Base-by-base conservation (phyloP, 164 flowering plant genomes). In the Houttuynia cordata region DNA sequence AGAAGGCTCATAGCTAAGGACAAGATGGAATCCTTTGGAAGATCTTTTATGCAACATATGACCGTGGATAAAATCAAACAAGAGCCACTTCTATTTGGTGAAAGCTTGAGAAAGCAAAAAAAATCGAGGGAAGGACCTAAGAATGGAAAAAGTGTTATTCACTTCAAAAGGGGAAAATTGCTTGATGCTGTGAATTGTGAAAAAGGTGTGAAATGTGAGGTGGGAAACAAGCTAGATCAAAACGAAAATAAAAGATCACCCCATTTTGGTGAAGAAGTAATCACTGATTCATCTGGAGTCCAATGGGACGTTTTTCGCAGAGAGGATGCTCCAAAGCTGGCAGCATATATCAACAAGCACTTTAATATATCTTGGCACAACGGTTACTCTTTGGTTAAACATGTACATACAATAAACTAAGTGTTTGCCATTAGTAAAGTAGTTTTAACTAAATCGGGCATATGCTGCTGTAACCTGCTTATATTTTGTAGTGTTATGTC, bases 241-340 rank as follows among this genome's bases (percentile, higher is more conserved):
- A 69, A 57, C 14, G 62, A 70, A 47, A 65, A 60, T 17, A 22
- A 66, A 51, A 69, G 65, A 61, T 39, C 64, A 20, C 50, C n/a
- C 53, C 13, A 34, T 64, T 22, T 61, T 34, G 60, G 53, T 40
- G 70, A 64, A 39, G 60, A 61, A 62, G 34, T 39, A 39, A 34
- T 56, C 25, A 30, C 66, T 19, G 63, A 68, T 47, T 51, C 81
- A 51, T 75, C 77, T 68, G 88, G 91, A 62, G 86, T 84, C 39
- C 78, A 72, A 51, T 88, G 93, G 93, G 96, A 86, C 76, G 74
- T 88, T 53, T 88, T 88, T 56, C 84, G 84, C 22, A 76, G 93
- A 66, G 80, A 88, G 74, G 93, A 88, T 78, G 82, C 81, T 63
- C 86, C 87, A 22, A 80, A 80, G 62, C 83, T 88, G 58, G 53